Conservation (phyloP, 257 asterid genomes). For the Pogostemon cablin region DNA sequence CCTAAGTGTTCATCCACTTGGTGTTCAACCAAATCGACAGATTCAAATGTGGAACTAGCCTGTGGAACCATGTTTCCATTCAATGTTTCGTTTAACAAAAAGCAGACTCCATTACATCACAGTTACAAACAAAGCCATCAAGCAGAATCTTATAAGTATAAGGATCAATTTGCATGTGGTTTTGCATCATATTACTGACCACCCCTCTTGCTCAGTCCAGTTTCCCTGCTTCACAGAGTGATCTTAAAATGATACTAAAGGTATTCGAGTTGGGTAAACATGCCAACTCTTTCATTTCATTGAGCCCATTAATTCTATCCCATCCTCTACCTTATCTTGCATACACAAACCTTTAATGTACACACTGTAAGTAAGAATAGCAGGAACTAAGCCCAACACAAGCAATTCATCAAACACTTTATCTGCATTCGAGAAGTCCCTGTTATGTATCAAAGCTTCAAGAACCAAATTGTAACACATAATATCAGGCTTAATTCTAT, state of each 20-base stretch:
- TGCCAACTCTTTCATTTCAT: conserved; percentile 76
- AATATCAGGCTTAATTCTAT: conserved; percentile 46
- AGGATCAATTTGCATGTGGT: conserved; percentile 41
- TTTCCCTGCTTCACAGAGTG: conserved; percentile 47
- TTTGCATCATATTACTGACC: conserved; percentile 40
- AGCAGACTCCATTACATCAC: conserved; percentile 44
- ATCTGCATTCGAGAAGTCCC: conserved; percentile 50
- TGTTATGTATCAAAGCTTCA: conserved; percentile 44
- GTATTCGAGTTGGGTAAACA: conserved; percentile 57
- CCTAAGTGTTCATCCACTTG: conserved; percentile 12
- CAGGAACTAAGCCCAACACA: conserved; percentile 64
- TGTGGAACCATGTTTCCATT: conserved; percentile 32
- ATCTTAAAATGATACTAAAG: conserved; percentile 40
- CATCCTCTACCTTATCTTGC: conserved; percentile 63
- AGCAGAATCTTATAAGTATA: conserved; percentile 40
- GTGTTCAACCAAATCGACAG: conserved; percentile 18
- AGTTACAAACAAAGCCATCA: conserved; percentile 34
- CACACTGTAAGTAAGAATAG: conserved; percentile 58
- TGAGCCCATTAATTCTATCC: conserved; percentile 45
- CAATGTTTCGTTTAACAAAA: conserved; percentile 44
- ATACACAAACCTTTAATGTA: conserved; percentile 57
- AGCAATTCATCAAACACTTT: conserved; percentile 85
- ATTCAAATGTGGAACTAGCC: conserved; percentile 25
- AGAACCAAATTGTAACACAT: conserved; percentile 62
- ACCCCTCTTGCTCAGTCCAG: conserved; percentile 40